Conservation (phyloP, 495 filamentous ascomycete species). For the Penicillium lividum region DNA sequence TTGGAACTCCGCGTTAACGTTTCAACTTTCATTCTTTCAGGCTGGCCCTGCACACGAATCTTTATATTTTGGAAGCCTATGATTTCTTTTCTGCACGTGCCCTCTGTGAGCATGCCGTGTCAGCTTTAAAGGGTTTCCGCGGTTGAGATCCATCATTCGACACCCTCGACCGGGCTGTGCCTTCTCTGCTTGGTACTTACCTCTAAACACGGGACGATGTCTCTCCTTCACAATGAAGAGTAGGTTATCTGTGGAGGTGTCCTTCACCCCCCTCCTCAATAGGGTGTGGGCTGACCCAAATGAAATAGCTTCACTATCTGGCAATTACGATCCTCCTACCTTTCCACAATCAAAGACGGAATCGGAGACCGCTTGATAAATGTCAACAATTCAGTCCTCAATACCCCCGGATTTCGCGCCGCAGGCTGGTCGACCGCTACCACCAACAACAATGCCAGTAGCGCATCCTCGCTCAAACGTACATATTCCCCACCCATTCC, state of each 20-base stretch:
- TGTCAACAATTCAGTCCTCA: conserved; percentile 85
- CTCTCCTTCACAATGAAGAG: conserved; percentile 96
- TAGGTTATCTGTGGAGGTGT: conserved; percentile 46
- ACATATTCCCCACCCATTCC: conserved; percentile 97
- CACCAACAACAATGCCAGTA: conserved; percentile 36
- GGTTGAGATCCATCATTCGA: conserved; percentile 9
- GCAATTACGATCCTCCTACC: conserved; percentile 88
- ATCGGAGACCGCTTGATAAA: conserved; percentile 95
- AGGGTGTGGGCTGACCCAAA: conserved; percentile 21
- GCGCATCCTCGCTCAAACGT: conserved; percentile 71
- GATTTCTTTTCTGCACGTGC: conserved; percentile 14
- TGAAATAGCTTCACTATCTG: conserved; percentile 79
- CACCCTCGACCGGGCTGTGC: conserved; percentile 4
- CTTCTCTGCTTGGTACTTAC: conserved; percentile 2
- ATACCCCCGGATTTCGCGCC: conserved; percentile 91
- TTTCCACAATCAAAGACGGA: conserved; percentile 87
- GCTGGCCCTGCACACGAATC: conserved; percentile 40
- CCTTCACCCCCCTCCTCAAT: background rate
- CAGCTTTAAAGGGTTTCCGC: conserved; percentile 6
- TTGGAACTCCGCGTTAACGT: conserved; percentile 5
- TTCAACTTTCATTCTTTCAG: conserved; percentile 24
- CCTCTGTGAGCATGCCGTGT: conserved; percentile 20
- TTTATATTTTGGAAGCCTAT: conserved; percentile 14
- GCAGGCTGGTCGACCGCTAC: conserved; percentile 86
- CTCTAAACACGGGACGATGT: conserved; percentile 57